These are phyloP conservation scores for Lizanozyma gosingica DNA, from an alignment of 1,139 yeast species.

Conservation along the genomic window DNA sequence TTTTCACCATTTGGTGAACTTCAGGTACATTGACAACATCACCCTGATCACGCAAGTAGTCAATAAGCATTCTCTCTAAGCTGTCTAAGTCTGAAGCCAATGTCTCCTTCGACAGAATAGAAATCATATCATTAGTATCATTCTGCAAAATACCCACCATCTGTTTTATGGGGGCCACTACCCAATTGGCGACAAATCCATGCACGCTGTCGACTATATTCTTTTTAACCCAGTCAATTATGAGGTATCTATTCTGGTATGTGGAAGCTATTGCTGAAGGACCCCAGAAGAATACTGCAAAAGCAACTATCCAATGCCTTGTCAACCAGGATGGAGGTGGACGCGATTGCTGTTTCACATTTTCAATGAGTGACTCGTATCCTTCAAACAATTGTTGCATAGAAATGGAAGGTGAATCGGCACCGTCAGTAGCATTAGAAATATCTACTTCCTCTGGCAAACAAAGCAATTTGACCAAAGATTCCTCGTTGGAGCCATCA, in stretches of 20 bases:
- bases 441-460: too few species aligned
- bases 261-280: neutral
- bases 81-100: constrained; percentile 71
- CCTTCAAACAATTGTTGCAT: neutral
- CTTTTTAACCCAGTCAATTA: constrained; percentile 45
- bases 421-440: neutral
- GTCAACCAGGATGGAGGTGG: neutral
- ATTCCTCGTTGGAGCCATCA: neutral
- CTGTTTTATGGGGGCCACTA: constrained; percentile 65
- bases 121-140: constrained; percentile 62
- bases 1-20: constrained; percentile 36
- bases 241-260: constrained; percentile 34
- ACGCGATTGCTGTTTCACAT: neutral
- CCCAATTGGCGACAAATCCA: constrained; percentile 78
- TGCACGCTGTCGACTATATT: constrained; percentile 54
- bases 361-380: neutral
- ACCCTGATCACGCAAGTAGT: constrained; percentile 44
- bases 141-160: constrained; percentile 75
- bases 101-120: constrained; percentile 74
- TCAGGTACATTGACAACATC: constrained; percentile 17
- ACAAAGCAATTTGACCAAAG: neutral
- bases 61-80: constrained; percentile 79
- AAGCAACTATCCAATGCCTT: neutral
- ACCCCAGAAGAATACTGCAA: neutral
- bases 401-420: neutral